phyloP scores from a whole-genome alignment of 768 basidiomycete genomes.

The Psilocybe cyanescens region DNA sequence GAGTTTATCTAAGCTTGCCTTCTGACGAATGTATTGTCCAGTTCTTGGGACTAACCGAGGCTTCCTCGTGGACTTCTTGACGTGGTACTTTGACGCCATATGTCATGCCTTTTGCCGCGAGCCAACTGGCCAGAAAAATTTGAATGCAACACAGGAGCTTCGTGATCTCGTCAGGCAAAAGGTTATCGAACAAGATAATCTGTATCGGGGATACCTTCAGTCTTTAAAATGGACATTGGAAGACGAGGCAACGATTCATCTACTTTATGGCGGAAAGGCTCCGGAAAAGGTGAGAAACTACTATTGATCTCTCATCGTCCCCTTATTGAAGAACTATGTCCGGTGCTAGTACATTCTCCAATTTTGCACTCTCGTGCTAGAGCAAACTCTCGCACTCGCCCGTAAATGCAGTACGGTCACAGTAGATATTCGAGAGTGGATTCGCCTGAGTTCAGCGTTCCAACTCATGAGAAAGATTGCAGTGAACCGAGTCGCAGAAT shows the following conservation, averaged over 20 bases:
- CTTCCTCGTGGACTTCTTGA: not conserved
- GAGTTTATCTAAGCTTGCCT: no score
- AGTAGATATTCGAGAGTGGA: conserved; percentile 18
- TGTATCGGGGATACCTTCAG: conserved; percentile 7
- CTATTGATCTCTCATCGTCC: no score
- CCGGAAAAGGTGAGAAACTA: not conserved
- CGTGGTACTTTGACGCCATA: not conserved
- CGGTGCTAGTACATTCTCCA: conserved; percentile 19
- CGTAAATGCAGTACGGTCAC: conserved; percentile 12
- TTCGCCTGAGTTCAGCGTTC: conserved; percentile 1
- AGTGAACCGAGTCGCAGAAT: conserved; percentile 1
- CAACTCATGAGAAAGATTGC: conserved; percentile 3
- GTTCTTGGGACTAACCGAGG: conserved; percentile 11
- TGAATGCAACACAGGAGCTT: conserved; percentile 4
- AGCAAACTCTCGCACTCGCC: conserved; percentile 16
- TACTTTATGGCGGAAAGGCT: conserved; percentile 10
- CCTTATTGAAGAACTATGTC: no score
- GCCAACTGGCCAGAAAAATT: not conserved
- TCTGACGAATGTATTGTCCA: not conserved
- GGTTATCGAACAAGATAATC: conserved; percentile 14
- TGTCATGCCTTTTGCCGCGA: conserved; percentile 5
- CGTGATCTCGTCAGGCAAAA: conserved; percentile 17
- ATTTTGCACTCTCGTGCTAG: conserved; percentile 19
- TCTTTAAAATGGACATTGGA: conserved; percentile 17
- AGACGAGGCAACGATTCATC: conserved; percentile 15